A percentile compares a stretch with the other conserved stretches of the same genome.
phyloP scores from a whole-genome alignment of 768 basidiomycete genomes.

The Obba rivulosa region DNA sequence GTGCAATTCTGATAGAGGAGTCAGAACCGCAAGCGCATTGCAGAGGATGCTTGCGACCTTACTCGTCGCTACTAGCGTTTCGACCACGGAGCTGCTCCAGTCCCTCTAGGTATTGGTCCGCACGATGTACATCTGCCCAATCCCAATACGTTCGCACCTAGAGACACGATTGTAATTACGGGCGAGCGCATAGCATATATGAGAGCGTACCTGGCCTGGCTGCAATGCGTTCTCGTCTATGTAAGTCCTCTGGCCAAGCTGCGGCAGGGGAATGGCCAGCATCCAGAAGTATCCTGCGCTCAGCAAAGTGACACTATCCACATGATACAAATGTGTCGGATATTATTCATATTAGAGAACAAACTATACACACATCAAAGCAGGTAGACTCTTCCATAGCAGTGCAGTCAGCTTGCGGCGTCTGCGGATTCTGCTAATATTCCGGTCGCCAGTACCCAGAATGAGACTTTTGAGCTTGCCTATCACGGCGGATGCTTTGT shows the following conservation, averaged over 20 bases:
- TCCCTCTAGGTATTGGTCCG: conserved; percentile 74
- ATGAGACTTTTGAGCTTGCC: conserved; percentile 4
- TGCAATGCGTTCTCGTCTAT: conserved; percentile 96
- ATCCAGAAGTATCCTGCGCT: conserved; percentile 78
- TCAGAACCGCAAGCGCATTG: background rate
- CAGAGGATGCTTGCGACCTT: conserved; percentile 24
- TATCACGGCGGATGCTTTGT: too few relatives aligned
- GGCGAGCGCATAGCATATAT: background rate
- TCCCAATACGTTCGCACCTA: conserved; percentile 90
- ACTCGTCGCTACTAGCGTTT: conserved; percentile 72
- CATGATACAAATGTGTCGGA: background rate
- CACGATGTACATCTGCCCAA: conserved; percentile 85
- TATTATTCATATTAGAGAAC: background rate
- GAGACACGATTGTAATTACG: background rate
- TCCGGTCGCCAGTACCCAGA: conserved; percentile 10
- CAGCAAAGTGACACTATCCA: conserved; percentile 50
- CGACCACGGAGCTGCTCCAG: conserved; percentile 57
- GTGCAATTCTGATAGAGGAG: conserved; percentile 50
- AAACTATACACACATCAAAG: conserved; percentile 15
- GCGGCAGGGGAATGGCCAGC: conserved; percentile 62
- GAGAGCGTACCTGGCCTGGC: conserved; percentile 69
- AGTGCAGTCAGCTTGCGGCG: conserved; percentile 32
- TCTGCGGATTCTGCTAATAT: conserved; percentile 40
- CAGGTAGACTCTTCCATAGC: conserved; percentile 29
- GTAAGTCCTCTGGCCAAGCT: conserved; percentile 64